Evolutionary conservation across 169 alveolate species (phyloP).

Genomic region (Amoebophrya sp.): DNA sequence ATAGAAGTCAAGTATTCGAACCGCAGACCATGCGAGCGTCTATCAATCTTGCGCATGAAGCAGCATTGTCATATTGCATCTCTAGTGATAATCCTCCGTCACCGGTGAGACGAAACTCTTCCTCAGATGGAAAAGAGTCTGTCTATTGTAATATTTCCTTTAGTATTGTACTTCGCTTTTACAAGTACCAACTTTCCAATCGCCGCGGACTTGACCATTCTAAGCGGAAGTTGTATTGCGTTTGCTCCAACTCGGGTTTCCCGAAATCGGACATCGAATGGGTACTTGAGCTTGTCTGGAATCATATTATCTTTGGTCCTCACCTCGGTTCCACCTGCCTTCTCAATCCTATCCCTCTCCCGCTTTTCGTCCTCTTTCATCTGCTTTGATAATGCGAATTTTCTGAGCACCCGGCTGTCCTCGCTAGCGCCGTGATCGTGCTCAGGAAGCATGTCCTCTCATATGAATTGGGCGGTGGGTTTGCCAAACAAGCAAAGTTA

Average conservation of each 20-base stretch:
- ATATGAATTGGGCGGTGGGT: too few relatives aligned
- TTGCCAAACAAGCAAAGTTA: too few relatives aligned
- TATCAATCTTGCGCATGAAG: too few relatives aligned
- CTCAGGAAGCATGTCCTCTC: background rate
- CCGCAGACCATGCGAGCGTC: too few relatives aligned
- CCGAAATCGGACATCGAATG: background rate
- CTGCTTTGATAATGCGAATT: background rate
- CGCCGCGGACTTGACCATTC: background rate
- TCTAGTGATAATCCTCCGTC: too few relatives aligned
- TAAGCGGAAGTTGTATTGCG: background rate
- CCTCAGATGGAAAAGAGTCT: too few relatives aligned
- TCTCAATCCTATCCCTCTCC: background rate
- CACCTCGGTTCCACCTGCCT: background rate
- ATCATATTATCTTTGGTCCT: background rate
- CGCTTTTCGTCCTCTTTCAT: background rate
- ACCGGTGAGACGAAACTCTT: too few relatives aligned
- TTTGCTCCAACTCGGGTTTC: background rate
- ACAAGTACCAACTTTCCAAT: constrained; percentile 3
- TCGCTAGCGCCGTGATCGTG: background rate
- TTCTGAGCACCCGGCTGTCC: background rate
- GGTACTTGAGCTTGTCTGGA: background rate
- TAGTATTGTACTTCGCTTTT: too few relatives aligned
- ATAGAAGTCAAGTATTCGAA: too few relatives aligned
- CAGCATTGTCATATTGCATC: too few relatives aligned
- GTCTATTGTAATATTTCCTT: too few relatives aligned